These are phyloP conservation scores for Agaricus bisporus DNA, from an alignment of 768 basidiomycete genomes.

Conservation along the genomic window DNA sequence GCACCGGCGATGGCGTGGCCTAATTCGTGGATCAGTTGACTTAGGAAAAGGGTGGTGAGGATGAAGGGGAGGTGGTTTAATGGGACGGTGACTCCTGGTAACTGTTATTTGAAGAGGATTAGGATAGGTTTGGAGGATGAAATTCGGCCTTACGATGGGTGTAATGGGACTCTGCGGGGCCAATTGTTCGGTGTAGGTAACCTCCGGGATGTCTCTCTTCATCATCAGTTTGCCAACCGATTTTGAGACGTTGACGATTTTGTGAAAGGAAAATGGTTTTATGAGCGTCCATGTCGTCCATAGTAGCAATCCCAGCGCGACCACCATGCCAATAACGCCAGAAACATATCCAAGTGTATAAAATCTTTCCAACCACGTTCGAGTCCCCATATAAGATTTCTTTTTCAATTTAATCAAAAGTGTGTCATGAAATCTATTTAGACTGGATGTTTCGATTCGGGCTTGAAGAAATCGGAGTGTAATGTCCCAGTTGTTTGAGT, in stretches of 20 bases:
- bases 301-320: not conserved
- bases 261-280: not conserved
- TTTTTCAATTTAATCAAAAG: not conserved
- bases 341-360: constrained; percentile 3
- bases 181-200: not conserved
- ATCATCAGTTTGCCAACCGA: constrained; percentile 1
- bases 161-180: not conserved
- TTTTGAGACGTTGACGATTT: not conserved
- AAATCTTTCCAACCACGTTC: constrained; percentile 1
- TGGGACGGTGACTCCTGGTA: constrained; percentile 81
- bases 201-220: not conserved
- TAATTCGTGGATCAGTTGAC: constrained; percentile 72
- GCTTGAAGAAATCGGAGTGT: constrained; percentile 1
- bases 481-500: not conserved
- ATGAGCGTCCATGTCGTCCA: constrained; percentile 6
- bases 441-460: constrained; percentile 3
- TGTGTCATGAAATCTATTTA: constrained; percentile 1
- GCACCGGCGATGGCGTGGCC: constrained; percentile 78
- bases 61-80: constrained; percentile 64
- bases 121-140: not conserved
- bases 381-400: no score
- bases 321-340: constrained; percentile 2
- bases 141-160: constrained; percentile 1
- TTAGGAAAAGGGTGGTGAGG: constrained; percentile 50
- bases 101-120: constrained; percentile 33